Evolutionary conservation across 441 rosid genomes (phyloP), one percentile per base, ranked within the genome.

Genomic region (Biscutella laevigata): DNA sequence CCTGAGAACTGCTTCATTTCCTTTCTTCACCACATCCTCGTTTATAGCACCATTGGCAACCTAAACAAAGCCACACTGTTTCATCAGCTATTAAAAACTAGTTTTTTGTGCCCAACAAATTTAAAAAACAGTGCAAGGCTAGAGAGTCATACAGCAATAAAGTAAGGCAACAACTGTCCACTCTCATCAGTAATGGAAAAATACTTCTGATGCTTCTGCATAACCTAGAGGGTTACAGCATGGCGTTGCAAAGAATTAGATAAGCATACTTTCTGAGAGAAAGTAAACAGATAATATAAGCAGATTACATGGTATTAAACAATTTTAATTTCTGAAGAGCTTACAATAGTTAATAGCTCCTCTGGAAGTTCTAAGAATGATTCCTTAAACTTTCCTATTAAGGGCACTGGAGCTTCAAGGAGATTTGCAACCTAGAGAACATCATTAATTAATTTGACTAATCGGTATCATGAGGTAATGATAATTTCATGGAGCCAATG

Each of bases 1-100:
- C 98, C 98, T 91, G 74, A 91, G 94, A 42, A 91, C 96, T 66
- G 98, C 98, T 77, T 91, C 98, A 75, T 88, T 91, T 69, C 98
- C 98, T 76, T 88, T 79, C 73, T 72, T 76, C 62, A 91, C 98
- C 44, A 83, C 74, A 13, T 25, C 59, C 75, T 86, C 85, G 55
- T 85, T 74, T 57, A 91, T 80, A 43, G 88, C 70, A 62, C 96
- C 98, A 77, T 91, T 91, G 53, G 95, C 98, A 71, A 91, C 96
- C 98, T 88, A 78, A 61, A 68, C 51, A 62, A 57, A 65, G 64
- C 35, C 51, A 14, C 57, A 39, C 49, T 45, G 67, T 33, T 39
- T 56, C 52, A 58, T 57, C 13, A 43, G 55, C 53, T 21, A 43
- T 16, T 41, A 33, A 19, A 26, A 25, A 39, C 28, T 45, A 25